Percentiles rank a stretch among this genome's conserved stretches.
phyloP scores from a whole-genome alignment of 208 protist species.

The Vickermania ingenoplastis region DNA sequence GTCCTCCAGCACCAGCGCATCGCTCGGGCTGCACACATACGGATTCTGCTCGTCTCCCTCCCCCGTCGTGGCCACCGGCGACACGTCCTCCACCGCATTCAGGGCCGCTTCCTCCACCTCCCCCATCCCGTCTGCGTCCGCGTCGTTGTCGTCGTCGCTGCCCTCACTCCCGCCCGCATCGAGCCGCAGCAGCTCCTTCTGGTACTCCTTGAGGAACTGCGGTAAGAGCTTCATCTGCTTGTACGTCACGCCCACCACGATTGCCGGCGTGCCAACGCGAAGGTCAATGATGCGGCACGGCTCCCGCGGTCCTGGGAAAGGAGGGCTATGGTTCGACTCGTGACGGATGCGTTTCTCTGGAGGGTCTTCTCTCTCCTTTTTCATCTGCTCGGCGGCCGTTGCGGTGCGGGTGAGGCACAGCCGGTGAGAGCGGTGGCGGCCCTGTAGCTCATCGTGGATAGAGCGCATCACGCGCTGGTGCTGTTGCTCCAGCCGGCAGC shows the following conservation, averaged over 20 bases:
- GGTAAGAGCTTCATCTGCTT: constrained; percentile 86
- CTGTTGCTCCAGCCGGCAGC: constrained; percentile 48
- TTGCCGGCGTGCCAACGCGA: constrained; percentile 25
- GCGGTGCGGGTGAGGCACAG: not conserved
- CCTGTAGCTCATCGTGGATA: constrained; percentile 19
- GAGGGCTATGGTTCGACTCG: not conserved
- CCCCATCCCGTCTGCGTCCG: constrained; percentile 2
- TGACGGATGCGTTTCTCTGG: no score
- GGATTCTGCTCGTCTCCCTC: constrained; percentile 8
- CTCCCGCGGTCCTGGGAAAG: not conserved
- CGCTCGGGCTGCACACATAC: constrained; percentile 31
- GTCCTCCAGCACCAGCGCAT: constrained; percentile 79
- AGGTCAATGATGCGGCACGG: constrained; percentile 58
- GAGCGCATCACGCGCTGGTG: constrained; percentile 18
- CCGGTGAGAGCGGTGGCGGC: not conserved
- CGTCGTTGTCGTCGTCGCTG: constrained; percentile 8
- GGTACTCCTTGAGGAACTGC: constrained; percentile 81
- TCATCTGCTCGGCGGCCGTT: not conserved
- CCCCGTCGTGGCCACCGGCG: constrained; percentile 6
- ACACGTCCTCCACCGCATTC: constrained; percentile 7
- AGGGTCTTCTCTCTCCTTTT: no score
- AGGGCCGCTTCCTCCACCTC: not conserved
- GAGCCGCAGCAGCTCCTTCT: constrained; percentile 74
- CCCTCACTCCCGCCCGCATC: constrained; percentile 70
- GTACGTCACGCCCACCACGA: constrained; percentile 78